Conservation (phyloP, 2,329 filamentous ascomycete species). For the Coniochaeta pulveracea region DNA sequence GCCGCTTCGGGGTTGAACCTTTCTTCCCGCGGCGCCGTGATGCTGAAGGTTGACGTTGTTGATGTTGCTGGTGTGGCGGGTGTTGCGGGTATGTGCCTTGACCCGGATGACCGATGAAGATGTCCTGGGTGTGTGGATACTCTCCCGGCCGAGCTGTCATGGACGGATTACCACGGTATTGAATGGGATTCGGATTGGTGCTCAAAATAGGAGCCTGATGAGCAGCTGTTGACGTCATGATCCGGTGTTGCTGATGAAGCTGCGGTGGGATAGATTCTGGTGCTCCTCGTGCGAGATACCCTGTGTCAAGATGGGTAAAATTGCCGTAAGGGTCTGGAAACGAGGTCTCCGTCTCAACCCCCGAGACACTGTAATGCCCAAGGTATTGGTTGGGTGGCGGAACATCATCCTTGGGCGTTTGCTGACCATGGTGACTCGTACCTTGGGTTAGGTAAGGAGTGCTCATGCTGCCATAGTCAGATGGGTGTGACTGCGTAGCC, state of each 20-base stretch:
- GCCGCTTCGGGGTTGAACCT: constrained; percentile 3
- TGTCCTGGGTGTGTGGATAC: constrained; percentile 14
- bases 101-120: constrained; percentile 2
- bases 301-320: constrained; percentile 8
- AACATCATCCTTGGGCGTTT: constrained; percentile 19
- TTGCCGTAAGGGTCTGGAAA: constrained; percentile 16
- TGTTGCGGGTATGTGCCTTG: constrained; percentile 9
- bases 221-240: constrained; percentile 9
- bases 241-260: constrained; percentile 9
- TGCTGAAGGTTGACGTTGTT: too few relatives aligned
- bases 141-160: not conserved
- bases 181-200: constrained; percentile 11
- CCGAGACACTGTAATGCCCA: constrained; percentile 24
- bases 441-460: constrained; percentile 23
- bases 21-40: too few relatives aligned
- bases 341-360: constrained; percentile 15
- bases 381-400: constrained; percentile 24
- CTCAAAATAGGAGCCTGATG: constrained; percentile 10
- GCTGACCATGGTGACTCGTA: constrained; percentile 10
- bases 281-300: too few relatives aligned
- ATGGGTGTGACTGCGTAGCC: constrained; percentile 22
- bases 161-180: not conserved
- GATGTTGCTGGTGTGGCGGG: constrained; percentile 8
- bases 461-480: constrained; percentile 26
- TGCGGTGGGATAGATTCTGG: constrained; percentile 8